These are phyloP conservation scores for Phyllachora maydis DNA, from an alignment of 2,329 filamentous ascomycete species.

Conservation along the genomic window DNA sequence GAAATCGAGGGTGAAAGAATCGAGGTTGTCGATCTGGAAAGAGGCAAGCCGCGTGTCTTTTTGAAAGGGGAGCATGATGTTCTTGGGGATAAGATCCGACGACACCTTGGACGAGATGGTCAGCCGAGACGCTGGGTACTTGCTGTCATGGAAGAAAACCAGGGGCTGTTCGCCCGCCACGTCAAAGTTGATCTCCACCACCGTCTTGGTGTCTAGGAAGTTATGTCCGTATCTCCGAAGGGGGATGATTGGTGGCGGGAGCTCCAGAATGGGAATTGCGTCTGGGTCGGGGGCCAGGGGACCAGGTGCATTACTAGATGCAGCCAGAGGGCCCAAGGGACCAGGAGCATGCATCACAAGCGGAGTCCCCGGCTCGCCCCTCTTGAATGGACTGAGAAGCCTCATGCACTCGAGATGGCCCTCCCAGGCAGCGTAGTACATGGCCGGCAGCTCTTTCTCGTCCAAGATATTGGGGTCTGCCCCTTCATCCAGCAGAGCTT, in stretches of 20 bases:
- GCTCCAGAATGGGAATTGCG: constrained; percentile 74
- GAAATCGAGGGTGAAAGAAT: constrained; percentile 87
- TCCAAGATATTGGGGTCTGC: constrained; percentile 66
- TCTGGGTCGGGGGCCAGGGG: constrained; percentile 59
- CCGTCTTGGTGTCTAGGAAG: constrained; percentile 93
- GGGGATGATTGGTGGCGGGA: constrained; percentile 91
- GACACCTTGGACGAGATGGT: constrained; percentile 91
- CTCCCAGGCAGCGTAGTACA: constrained; percentile 99
- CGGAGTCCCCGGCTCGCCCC: constrained; percentile 19
- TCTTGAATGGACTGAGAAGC: constrained; percentile 46
- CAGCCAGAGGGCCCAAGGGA: constrained; percentile 18
- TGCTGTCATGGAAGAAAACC: constrained; percentile 90
- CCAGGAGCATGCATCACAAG: constrained; percentile 16
- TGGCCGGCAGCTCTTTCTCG: constrained; percentile 80
- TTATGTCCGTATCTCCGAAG: constrained; percentile 91
- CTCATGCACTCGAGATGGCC: constrained; percentile 90
- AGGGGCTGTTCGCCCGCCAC: constrained; percentile 55
- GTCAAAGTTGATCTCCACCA: constrained; percentile 82
- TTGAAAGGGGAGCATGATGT: constrained; percentile 85
- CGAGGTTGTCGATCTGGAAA: constrained; percentile 87
- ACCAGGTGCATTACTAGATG: constrained; percentile 26
- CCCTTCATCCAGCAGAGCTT: constrained; percentile 59
- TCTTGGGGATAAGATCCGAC: constrained; percentile 89
- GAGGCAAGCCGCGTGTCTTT: constrained; percentile 87
- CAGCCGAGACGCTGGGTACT: constrained; percentile 83